Evolutionary conservation across 1,284 basidiomycete genomes (phyloP), one percentile per base, ranked within the genome.

Genomic region (Cryptococcus maquisensis): DNA sequence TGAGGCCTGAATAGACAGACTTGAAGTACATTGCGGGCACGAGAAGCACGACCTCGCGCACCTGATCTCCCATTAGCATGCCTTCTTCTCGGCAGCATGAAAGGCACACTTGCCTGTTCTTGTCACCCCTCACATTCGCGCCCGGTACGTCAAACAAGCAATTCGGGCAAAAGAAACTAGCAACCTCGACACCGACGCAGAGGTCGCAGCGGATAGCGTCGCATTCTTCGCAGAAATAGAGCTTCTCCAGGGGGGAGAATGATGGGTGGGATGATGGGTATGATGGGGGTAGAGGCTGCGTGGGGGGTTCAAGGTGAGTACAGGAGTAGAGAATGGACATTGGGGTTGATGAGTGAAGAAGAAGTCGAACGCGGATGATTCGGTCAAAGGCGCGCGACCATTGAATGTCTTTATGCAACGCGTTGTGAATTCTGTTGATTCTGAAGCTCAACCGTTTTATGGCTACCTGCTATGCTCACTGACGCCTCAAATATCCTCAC

Each of bases 161-260:
- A 73, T 95, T 94, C 21, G 96, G 96, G 70, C 96, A 99, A 73
- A 90, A 98, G 76, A 97, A 98, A 51, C 89, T 90, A 69, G 90
- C 90, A 69, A 98, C 87, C 81, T 99, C 96, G 49, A 90, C 79
- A 4, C 86, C 83, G 8, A 96, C 89, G 67, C 96, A 98, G 62
- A 86, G 83, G 69, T 94, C 88, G 71, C 96, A 99, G 52, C 93
- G 80, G 41, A 98, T 84, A 2, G 88, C 86, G 73, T 98, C 93
- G 77, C 96, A 99, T 81, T 98, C 95, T 75, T 97, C 94, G 76
- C 96, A 99, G 75, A 98, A 98, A 78, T 92, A 96, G 16, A 98
- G 84, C 20, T 83, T 82, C 61, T 88, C 83, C 9, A 98, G 82
- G 2, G 87, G 83, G 65, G 94, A 88, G 71, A 92, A 90, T 62